These are phyloP conservation scores for Colletotrichum sp. DNA, from an alignment of 2,329 filamentous ascomycete species.

Conservation along the genomic window DNA sequence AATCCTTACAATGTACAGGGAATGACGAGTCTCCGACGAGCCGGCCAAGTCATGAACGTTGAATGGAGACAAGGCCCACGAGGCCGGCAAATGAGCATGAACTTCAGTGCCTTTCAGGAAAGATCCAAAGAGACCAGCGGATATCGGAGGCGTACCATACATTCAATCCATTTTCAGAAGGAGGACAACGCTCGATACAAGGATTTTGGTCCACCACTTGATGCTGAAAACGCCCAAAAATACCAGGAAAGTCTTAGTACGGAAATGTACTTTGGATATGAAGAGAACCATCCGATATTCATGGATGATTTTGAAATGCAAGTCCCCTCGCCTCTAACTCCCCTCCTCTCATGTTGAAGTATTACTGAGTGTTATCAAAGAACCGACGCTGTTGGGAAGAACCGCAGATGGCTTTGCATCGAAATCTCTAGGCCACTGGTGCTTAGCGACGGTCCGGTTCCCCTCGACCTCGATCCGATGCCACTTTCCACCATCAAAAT, in stretches of 20 bases:
- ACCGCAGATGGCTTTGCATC: constrained; percentile 5
- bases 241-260: background rate
- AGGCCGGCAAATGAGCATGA: background rate
- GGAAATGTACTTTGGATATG: background rate
- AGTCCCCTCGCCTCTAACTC: background rate
- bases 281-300: background rate
- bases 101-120: constrained; percentile 7
- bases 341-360: background rate
- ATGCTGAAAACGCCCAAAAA: background rate
- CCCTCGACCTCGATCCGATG: constrained; percentile 9
- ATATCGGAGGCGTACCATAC: background rate
- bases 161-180: background rate
- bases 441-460: background rate
- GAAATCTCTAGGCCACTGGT: constrained; percentile 6
- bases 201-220: background rate
- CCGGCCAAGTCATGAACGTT: constrained; percentile 12
- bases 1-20: background rate
- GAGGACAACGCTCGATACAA: background rate
- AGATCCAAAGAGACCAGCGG: constrained; percentile 3
- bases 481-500: constrained; percentile 9
- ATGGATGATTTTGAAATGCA: constrained; percentile 16
- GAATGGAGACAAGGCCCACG: background rate
- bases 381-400: background rate
- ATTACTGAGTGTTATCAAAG: background rate
- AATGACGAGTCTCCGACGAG: background rate